Percentiles rank a stretch among this genome's conserved stretches.
phyloP scores from a whole-genome alignment of 768 basidiomycete genomes.

The Rhodotorula kratochvilovae region DNA sequence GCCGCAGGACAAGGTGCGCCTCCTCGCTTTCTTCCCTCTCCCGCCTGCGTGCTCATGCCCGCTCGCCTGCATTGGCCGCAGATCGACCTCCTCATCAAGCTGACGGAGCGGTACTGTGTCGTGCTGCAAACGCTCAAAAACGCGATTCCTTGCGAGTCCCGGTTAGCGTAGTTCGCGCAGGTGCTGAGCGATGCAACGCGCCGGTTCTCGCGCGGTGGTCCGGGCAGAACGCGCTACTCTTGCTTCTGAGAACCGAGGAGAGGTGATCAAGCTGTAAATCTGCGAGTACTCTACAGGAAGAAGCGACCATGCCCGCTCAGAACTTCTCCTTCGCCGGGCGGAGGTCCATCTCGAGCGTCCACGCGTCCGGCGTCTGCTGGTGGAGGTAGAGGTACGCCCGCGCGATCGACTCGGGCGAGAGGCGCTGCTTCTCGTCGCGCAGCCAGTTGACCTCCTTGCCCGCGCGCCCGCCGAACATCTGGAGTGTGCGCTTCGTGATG shows the following conservation, averaged over 20 bases:
- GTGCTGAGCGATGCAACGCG: no score
- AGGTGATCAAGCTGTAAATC: no score
- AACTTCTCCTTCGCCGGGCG: slow-evolving; percentile 27
- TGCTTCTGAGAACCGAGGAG: no score
- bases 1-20: slow-evolving; percentile 8
- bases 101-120: slow-evolving; percentile 20
- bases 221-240: no score
- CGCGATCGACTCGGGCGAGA: slow-evolving; percentile 24
- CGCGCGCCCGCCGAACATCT: slow-evolving; percentile 1
- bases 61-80: no score
- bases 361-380: slow-evolving; percentile 12
- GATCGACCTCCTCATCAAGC: slow-evolving; percentile 14
- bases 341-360: slow-evolving; percentile 38
- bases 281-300: no score
- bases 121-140: slow-evolving; percentile 15
- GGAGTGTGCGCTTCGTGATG: slow-evolving; percentile 16
- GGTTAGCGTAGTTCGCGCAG: background rate
- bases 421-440: slow-evolving; percentile 19
- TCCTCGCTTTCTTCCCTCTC: background rate
- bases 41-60: background rate
- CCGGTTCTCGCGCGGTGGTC: no score
- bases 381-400: slow-evolving; percentile 28
- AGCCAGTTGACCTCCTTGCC: slow-evolving; percentile 26
- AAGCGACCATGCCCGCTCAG: no score
- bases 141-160: background rate